A percentile compares a stretch with the other conserved stretches of the same genome.
phyloP scores from a whole-genome alignment of 352 stramenopile genomes.

The Phytophthora citrophthora region DNA sequence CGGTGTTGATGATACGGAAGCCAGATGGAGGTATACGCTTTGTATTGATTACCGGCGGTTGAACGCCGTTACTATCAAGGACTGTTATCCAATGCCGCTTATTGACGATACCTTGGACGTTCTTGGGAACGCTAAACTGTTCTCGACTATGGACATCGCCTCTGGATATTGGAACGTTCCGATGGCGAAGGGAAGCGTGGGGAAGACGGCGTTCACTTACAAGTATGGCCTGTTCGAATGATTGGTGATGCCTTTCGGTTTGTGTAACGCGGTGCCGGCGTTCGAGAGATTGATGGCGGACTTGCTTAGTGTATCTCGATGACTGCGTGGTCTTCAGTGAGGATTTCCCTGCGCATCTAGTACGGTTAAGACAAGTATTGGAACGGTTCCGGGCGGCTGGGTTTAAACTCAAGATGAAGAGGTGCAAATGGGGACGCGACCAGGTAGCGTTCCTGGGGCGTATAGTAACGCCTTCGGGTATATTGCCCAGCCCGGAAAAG shows the following conservation, averaged over 20 bases:
- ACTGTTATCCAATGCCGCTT: neutral
- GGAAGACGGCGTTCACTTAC: no score
- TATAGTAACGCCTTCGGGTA: no score
- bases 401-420: slow-evolving; percentile 5
- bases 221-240: no score
- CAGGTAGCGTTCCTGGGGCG: no score
- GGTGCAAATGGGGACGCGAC: no score
- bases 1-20: neutral
- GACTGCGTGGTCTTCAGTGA: no score
- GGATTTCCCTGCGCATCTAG: neutral
- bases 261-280: slow-evolving; percentile 1
- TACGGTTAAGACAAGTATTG: neutral
- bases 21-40: no score
- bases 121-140: neutral
- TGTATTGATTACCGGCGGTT: neutral
- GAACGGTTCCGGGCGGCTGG: neutral
- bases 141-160: no score
- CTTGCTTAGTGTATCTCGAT: neutral
- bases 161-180: no score
- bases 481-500: no score
- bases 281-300: slow-evolving; percentile 1
- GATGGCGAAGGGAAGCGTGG: no score
- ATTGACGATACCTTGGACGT: neutral
- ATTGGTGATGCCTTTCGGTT: no score
- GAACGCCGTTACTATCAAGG: neutral